A percentile compares a stretch with the other conserved stretches of the same genome.
Evolutionary conservation across 176 grass and related monocot genomes (phyloP).

Genomic region (Triticum timopheevii): DNA sequence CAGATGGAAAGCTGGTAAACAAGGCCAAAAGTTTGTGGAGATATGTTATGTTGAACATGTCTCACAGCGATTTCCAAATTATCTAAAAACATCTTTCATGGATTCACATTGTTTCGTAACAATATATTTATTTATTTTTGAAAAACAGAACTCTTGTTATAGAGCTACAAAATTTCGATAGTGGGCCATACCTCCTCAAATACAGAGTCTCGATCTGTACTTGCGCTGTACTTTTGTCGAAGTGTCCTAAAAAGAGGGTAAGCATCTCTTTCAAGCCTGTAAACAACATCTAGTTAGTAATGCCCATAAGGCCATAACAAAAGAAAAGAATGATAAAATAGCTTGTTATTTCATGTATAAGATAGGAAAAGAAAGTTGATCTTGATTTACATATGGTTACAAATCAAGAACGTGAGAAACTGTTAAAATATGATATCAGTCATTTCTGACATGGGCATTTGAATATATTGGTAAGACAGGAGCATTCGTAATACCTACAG

Average conservation of each 20-base stretch:
- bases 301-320: constrained; percentile 24
- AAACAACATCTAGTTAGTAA: constrained; percentile 29
- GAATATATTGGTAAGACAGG: not conserved
- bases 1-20: not conserved
- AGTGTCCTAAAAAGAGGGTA: constrained; percentile 87
- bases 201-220: constrained; percentile 77
- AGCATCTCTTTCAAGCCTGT: constrained; percentile 97
- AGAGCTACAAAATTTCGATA: constrained; percentile 9
- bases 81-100: constrained; percentile 2
- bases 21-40: constrained; percentile 4
- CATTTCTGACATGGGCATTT: not conserved
- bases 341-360: not conserved
- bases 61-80: not conserved
- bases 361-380: constrained; percentile 18
- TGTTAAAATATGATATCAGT: not conserved
- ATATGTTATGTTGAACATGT: not conserved
- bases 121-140: not conserved
- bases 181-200: constrained; percentile 72
- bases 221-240: constrained; percentile 83
- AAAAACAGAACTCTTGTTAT: not conserved
- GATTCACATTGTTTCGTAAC: constrained; percentile 12
- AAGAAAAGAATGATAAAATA: constrained; percentile 31
- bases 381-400: not conserved
- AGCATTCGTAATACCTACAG: not conserved
- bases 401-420: not conserved